Evolutionary conservation across 2,329 filamentous ascomycete genomes (phyloP).

Genomic region (Neonectria coccinea): DNA sequence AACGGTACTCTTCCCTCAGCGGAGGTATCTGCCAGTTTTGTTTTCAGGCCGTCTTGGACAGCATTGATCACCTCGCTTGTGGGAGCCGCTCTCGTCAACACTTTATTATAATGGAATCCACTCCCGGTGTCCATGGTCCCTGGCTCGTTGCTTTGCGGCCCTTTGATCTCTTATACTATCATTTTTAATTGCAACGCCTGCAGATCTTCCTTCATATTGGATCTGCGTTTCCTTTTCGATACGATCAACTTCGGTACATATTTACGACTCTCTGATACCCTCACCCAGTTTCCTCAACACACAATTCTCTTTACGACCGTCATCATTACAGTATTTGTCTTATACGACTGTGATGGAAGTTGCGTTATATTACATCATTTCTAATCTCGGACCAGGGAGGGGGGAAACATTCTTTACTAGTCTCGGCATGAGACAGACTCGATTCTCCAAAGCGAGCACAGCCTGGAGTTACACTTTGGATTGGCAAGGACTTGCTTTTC

Average conservation of each 20-base stretch:
- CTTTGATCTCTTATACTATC: slow-evolving; percentile 15
- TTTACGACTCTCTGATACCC: slow-evolving; percentile 47
- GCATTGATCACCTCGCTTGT: slow-evolving; percentile 32
- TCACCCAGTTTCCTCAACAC: slow-evolving; percentile 21
- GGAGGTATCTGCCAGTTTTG: slow-evolving; percentile 33
- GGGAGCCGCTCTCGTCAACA: slow-evolving; percentile 32
- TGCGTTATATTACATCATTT: slow-evolving; percentile 21
- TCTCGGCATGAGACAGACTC: slow-evolving; percentile 27
- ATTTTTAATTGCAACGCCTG: slow-evolving; percentile 36
- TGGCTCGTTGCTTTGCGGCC: neutral
- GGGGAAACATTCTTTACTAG: slow-evolving; percentile 11
- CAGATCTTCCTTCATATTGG: slow-evolving; percentile 24
- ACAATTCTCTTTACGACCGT: slow-evolving; percentile 11
- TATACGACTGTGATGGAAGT: slow-evolving; percentile 17
- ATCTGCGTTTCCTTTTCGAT: slow-evolving; percentile 31
- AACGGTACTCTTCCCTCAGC: slow-evolving; percentile 64
- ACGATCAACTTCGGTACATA: slow-evolving; percentile 35
- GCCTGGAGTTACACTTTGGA: slow-evolving; percentile 40
- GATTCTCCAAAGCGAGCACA: slow-evolving; percentile 37
- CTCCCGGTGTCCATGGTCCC: neutral
- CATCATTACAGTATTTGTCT: slow-evolving; percentile 1
- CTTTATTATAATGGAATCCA: slow-evolving; percentile 32
- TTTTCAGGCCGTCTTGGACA: slow-evolving; percentile 35
- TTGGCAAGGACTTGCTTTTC: slow-evolving; percentile 19
- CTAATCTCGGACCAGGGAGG: slow-evolving; percentile 30